phyloP scores from a whole-genome alignment of 768 basidiomycete genomes.

The Fibroporia radiculosa region DNA sequence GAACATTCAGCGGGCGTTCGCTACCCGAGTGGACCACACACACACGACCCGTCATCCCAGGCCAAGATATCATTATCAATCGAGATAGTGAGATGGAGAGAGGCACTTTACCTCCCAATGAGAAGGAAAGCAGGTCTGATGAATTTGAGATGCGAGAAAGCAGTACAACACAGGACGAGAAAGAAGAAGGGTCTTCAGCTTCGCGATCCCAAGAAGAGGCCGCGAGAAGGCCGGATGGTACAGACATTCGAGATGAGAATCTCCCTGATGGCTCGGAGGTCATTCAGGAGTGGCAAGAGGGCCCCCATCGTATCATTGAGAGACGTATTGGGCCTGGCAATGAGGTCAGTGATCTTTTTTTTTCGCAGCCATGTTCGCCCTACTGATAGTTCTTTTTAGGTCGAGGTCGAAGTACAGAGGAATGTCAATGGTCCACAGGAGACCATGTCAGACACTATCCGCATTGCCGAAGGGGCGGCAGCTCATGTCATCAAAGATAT shows the following conservation, averaged over 20 bases:
- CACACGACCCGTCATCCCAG: slow-evolving; percentile 59
- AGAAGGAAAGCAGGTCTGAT: slow-evolving; percentile 14
- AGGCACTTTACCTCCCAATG: slow-evolving; percentile 28
- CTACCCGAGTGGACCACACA: slow-evolving; percentile 82
- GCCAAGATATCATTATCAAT: slow-evolving; percentile 80
- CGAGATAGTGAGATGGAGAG: slow-evolving; percentile 60
- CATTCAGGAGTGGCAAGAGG: slow-evolving; percentile 63
- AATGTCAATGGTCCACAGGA: slow-evolving; percentile 25
- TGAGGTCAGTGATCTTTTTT: slow-evolving; percentile 41
- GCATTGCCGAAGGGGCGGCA: slow-evolving; percentile 17
- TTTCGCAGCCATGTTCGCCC: neutral
- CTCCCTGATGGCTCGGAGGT: slow-evolving; percentile 38
- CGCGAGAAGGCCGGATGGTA: slow-evolving; percentile 25
- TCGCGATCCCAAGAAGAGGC: slow-evolving; percentile 12
- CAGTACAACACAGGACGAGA: slow-evolving; percentile 5
- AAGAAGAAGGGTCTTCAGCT: slow-evolving; percentile 6
- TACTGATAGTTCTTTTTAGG: slow-evolving; percentile 12
- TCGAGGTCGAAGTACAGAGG: slow-evolving; percentile 28
- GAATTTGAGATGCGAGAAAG: slow-evolving; percentile 3
- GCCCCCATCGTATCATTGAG: slow-evolving; percentile 60
- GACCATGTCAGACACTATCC: slow-evolving; percentile 20
- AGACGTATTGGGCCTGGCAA: slow-evolving; percentile 47
- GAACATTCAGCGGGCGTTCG: slow-evolving; percentile 17
- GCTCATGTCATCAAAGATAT: slow-evolving; percentile 22
- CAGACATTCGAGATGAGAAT: slow-evolving; percentile 25